Conservation (phyloP, 169 alveolate genomes). For the Babesia gibsoni region DNA sequence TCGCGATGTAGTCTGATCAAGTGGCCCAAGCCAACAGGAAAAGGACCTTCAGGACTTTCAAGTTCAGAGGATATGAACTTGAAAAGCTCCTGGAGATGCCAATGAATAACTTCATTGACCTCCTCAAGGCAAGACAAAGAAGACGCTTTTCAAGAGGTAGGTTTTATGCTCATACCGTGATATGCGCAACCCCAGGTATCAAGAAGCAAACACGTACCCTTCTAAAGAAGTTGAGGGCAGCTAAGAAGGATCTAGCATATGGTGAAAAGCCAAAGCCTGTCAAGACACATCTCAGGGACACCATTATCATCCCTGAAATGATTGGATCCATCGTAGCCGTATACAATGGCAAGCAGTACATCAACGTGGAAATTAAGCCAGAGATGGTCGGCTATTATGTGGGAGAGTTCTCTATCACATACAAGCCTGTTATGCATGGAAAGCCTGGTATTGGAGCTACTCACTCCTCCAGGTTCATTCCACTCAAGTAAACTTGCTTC, state of each 20-base stretch:
- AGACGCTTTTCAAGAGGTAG: slow-evolving; percentile 89
- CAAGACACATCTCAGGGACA: slow-evolving; percentile 93
- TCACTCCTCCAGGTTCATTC: slow-evolving; percentile 92
- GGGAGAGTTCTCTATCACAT: slow-evolving; percentile 98
- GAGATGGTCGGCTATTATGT: slow-evolving; percentile 99
- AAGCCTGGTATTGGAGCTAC: slow-evolving; percentile 98
- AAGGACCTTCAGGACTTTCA: slow-evolving; percentile 96
- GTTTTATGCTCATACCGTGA: slow-evolving; percentile 46
- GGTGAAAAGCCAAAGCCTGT: slow-evolving; percentile 95
- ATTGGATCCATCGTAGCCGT: slow-evolving; percentile 97
- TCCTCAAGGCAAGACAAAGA: slow-evolving; percentile 95
- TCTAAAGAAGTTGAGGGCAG: slow-evolving; percentile 91
- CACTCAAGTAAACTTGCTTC: slow-evolving; percentile 77
- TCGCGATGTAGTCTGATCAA: slow-evolving; percentile 39
- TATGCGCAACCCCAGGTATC: slow-evolving; percentile 59
- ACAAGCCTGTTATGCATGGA: slow-evolving; percentile 98
- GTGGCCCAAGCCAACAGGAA: slow-evolving; percentile 81
- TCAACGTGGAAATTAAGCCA: slow-evolving; percentile 96
- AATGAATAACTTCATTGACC: slow-evolving; percentile 88
- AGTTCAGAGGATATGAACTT: slow-evolving; percentile 96
- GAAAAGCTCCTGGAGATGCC: slow-evolving; percentile 90
- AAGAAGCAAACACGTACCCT: slow-evolving; percentile 88
- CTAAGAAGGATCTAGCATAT: slow-evolving; percentile 85
- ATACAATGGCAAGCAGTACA: slow-evolving; percentile 96
- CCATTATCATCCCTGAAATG: slow-evolving; percentile 95